Base-by-base conservation (phyloP, 129 eudicot species). In the Tagetes patula region DNA sequence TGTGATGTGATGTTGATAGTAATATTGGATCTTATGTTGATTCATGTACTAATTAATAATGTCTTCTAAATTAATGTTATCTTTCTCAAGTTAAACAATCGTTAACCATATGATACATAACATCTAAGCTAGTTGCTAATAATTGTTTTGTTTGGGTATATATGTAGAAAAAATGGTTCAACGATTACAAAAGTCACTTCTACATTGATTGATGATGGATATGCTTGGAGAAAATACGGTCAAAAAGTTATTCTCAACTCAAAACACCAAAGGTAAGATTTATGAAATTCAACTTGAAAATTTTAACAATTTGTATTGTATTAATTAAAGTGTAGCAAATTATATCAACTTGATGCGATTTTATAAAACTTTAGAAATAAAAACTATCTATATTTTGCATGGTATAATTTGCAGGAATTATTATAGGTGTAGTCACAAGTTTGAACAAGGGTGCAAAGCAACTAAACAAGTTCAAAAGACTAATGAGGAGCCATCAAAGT, bases 181-280 rank as follows among this genome's bases (percentile, higher is more conserved):
- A 72, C 89, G 33, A 42, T 39, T 4, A 76, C 77, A 42, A 72
- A 49, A 52, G 61, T 74, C 1, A 67, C 75, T 59, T 45, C 82
- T 31, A 54, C 59, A 54, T 54, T 67, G 73, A 36, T 75, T 32
- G 92, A 84, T 8, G 97, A 91, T 74, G 95, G 89, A 5, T 47
- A 84, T 82, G 95, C 88, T 36, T 88, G 97, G 97, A 88, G 97
- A 71, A 91, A 91, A 27, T 88, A 91, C 63, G 97, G 97, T 3
- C 97, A 91, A 63, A 91, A 91, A 43, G 8, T 6, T 1, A 91
- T 91, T 66, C 95, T 71, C 46, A 78, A 88, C 43, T 32, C 88
- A 6, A 85, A 67, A 11, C 65, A 87, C 45, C 86, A 85, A 50
- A 88, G 89, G 96, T 88, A 65, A 3, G 14, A 5, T 49, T 36